Base-by-base conservation (phyloP, 352 stramenopile species). In the Vaucheria bursata region DNA sequence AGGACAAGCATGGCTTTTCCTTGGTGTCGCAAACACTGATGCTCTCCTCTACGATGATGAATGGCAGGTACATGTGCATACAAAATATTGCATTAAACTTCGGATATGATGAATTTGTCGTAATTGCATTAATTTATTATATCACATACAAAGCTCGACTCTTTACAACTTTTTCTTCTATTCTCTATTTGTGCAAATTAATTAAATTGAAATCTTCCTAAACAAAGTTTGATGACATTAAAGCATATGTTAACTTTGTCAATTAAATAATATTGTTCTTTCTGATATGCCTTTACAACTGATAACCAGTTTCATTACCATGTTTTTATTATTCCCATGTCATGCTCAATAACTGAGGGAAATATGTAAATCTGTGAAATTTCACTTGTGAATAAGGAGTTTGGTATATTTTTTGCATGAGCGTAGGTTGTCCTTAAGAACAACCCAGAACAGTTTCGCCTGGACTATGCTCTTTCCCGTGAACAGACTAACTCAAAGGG, bases 1-100 rank as follows among this genome's bases (percentile, higher is more conserved):
- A 83, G 90, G 90, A 45, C 37, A 90, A 75, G 90, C 90, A 1
- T 95, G 90, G 90, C 84, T 95, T 8, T 93, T 95, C 85, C 85
- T 95, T 33, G 89, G 90, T 65, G 90, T 95, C 65, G 89, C 90
- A 73, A 94, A 94, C 85, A 85, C 31, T 12, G 90, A 94, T 80
- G 87, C 89, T 29, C 86, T 93, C 69, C 86, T 94, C 18, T 94
- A 93, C 79, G 90, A 93, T 79, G 89, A 93, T 65, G 90, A 94
- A 83, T 81, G 76, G 76, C 76, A 82, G 77, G 59, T 69, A 69
- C 59, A 50, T 12, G 39, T 12, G 12, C 33, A 33, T 4, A 69
- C 5, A 5, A 38, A 34, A 12, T 50, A 50, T 50, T 50, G 39
- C 5, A 12, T 12, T 50, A 12, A 50, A 50, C 5, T 12, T 50